phyloP scores from a whole-genome alignment of 345 rosid species.

The Camelina laxa region DNA sequence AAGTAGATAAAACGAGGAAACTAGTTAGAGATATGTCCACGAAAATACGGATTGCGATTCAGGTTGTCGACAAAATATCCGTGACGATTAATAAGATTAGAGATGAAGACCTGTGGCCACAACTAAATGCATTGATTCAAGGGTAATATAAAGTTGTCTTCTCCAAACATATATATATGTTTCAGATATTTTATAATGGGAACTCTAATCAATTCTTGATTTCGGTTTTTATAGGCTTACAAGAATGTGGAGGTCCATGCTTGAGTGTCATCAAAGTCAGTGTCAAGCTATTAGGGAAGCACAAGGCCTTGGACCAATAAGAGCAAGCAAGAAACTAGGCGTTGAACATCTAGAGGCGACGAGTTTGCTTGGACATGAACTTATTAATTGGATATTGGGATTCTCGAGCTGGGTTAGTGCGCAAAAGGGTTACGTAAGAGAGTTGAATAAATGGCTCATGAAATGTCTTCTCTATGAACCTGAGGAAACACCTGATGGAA shows the following conservation, averaged over 20 bases:
- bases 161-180: not conserved
- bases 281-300: slow-evolving; percentile 77
- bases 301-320: slow-evolving; percentile 60
- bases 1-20: slow-evolving; percentile 60
- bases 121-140: slow-evolving; percentile 75
- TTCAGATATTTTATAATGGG: not conserved
- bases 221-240: slow-evolving; percentile 54
- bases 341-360: slow-evolving; percentile 74
- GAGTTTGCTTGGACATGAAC: slow-evolving; percentile 73
- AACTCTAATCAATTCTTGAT: slow-evolving; percentile 13
- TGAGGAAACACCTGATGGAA: slow-evolving; percentile 87
- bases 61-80: slow-evolving; percentile 85
- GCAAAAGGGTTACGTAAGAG: slow-evolving; percentile 75
- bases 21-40: slow-evolving; percentile 70
- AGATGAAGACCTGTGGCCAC: slow-evolving; percentile 98
- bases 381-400: slow-evolving; percentile 70
- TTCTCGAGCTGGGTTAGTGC: slow-evolving; percentile 83
- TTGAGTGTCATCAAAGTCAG: slow-evolving; percentile 84
- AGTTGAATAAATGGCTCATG: slow-evolving; percentile 85
- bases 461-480: slow-evolving; percentile 88
- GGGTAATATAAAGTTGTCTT: slow-evolving; percentile 59
- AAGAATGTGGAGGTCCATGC: slow-evolving; percentile 96
- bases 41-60: slow-evolving; percentile 86
- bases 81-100: slow-evolving; percentile 83
- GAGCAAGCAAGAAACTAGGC: slow-evolving; percentile 64